phyloP scores from a whole-genome alignment of 2,329 filamentous ascomycete species.

The Microcyclospora tardicrescens region DNA sequence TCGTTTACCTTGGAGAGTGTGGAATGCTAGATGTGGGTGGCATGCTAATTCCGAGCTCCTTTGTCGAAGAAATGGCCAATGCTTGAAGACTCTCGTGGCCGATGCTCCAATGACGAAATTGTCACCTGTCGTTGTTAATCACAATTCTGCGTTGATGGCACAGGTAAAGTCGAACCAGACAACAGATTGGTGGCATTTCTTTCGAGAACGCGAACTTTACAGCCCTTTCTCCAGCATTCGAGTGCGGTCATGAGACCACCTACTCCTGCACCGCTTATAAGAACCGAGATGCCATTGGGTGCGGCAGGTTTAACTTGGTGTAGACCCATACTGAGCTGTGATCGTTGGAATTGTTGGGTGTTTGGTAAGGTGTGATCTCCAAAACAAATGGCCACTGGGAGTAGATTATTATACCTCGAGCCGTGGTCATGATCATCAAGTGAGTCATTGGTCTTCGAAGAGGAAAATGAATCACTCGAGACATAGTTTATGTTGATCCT shows the following conservation, averaged over 20 bases:
- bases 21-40: conserved; percentile 6
- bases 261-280: conserved; percentile 9
- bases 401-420: too few relatives aligned
- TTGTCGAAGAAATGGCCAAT: conserved; percentile 39
- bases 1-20: conserved; percentile 6
- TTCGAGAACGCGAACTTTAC: conserved; percentile 5
- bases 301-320: too few relatives aligned
- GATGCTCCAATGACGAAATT: conserved; percentile 37
- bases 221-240: conserved; percentile 10
- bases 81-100: conserved; percentile 40
- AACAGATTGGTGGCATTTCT: not conserved
- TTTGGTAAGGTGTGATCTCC: too few relatives aligned
- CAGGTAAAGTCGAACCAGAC: too few relatives aligned
- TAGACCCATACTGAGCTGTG: too few relatives aligned
- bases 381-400: too few relatives aligned
- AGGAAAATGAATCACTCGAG: too few relatives aligned
- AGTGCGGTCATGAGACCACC: conserved; percentile 9
- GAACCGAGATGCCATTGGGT: not conserved
- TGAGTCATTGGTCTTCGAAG: too few relatives aligned
- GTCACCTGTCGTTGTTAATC: conserved; percentile 8
- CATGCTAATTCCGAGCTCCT: conserved; percentile 13
- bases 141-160: too few relatives aligned
- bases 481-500: too few relatives aligned
- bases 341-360: too few relatives aligned
- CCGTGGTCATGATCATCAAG: too few relatives aligned